A percentile compares a stretch with the other conserved stretches of the same genome.
Conservation (phyloP, 2,329 filamentous ascomycete species). For the Ascochyta viciae-villosae region DNA sequence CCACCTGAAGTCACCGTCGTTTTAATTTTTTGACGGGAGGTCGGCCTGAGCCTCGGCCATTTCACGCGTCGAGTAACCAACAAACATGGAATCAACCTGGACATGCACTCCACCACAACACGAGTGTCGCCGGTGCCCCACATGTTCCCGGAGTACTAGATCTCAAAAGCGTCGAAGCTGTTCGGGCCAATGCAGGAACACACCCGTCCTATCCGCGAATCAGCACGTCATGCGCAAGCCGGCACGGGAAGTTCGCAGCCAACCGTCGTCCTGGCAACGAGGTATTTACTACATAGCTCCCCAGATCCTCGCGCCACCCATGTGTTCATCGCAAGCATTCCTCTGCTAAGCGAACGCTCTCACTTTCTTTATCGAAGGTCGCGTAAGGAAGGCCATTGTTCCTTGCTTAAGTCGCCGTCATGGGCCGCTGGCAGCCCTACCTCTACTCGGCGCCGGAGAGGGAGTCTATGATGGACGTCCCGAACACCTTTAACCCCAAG, state of each 20-base stretch:
- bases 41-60: conserved; percentile 14
- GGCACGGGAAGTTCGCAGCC: conserved; percentile 11
- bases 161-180: conserved; percentile 10
- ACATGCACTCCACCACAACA: conserved; percentile 16
- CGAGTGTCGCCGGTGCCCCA: conserved; percentile 16
- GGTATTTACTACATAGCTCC: conserved; percentile 39
- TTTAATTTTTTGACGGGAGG: conserved; percentile 16
- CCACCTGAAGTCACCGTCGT: neutral
- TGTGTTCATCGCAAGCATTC: conserved; percentile 45
- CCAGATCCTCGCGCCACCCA: conserved; percentile 38
- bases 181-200: conserved; percentile 16
- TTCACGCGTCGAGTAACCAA: conserved; percentile 8
- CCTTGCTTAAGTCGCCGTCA: conserved; percentile 39
- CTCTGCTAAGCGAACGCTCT: conserved; percentile 41
- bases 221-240: conserved; percentile 14
- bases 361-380: conserved; percentile 36
- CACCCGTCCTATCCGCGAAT: conserved; percentile 16
- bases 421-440: conserved; percentile 69
- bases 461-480: conserved; percentile 57
- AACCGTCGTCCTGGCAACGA: conserved; percentile 17
- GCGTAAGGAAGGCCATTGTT: conserved; percentile 36
- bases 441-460: conserved; percentile 68
- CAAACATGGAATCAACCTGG: conserved; percentile 12
- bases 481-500: conserved; percentile 78
- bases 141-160: conserved; percentile 18